These are phyloP conservation scores for Agroathelia rolfsii DNA, from an alignment of 1,284 basidiomycete species.

Conservation along the genomic window DNA sequence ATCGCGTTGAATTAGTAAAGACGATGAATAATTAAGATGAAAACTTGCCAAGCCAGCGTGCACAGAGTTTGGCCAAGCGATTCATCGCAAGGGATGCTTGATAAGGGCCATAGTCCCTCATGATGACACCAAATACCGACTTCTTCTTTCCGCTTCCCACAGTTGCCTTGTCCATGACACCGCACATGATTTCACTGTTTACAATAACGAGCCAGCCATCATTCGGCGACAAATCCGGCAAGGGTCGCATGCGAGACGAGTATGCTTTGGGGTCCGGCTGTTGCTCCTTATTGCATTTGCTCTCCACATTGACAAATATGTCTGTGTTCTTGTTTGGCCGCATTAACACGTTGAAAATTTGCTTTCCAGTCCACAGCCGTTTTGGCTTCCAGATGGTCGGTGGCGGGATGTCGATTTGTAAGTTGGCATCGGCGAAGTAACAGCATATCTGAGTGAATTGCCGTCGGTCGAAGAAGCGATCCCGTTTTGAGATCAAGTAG, in stretches of 20 bases:
- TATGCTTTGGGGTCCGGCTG: conserved; percentile 66
- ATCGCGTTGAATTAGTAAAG: neutral
- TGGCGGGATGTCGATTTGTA: conserved; percentile 93
- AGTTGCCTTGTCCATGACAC: conserved; percentile 98
- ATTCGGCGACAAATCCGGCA: conserved; percentile 88
- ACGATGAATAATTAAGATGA: conserved; percentile 3
- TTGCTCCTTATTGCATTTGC: conserved; percentile 90
- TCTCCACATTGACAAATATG: conserved; percentile 91
- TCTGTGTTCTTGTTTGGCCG: conserved; percentile 81
- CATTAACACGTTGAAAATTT: conserved; percentile 96
- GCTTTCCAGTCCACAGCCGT: conserved; percentile 96
- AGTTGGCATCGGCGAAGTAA: conserved; percentile 85
- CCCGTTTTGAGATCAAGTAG: conserved; percentile 87
- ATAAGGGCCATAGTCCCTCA: conserved; percentile 93
- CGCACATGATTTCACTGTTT: conserved; percentile 99
- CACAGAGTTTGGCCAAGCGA: conserved; percentile 89
- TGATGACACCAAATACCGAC: conserved; percentile 95
- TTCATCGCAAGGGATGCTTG: conserved; percentile 97
- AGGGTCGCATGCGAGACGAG: conserved; percentile 44
- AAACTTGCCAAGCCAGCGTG: conserved; percentile 78
- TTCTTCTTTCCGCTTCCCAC: conserved; percentile 99
- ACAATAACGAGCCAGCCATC: conserved; percentile 97
- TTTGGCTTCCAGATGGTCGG: conserved; percentile 92
- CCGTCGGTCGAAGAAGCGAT: conserved; percentile 88
- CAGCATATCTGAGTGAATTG: conserved; percentile 97